Conservation (phyloP, 225 moss, liverwort and hornwort species). For the Physcomitrium patens region DNA sequence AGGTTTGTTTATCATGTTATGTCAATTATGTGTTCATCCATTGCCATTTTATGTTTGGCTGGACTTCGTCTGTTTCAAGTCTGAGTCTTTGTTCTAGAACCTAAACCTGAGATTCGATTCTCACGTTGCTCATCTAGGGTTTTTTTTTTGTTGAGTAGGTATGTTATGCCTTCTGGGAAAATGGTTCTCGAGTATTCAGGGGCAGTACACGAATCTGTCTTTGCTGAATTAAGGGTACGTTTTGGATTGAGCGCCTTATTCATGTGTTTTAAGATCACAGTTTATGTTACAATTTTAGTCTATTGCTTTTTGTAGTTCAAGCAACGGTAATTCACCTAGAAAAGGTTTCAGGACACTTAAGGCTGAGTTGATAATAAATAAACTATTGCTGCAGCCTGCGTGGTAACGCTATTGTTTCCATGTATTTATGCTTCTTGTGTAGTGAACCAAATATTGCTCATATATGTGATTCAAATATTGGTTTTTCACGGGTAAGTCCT, state of each 20-base stretch:
- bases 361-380: not conserved
- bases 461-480: not conserved
- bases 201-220: constrained; percentile 75
- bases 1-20: too few relatives aligned
- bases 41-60: too few relatives aligned
- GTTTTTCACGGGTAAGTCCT: not conserved
- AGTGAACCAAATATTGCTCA: not conserved
- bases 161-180: constrained; percentile 66
- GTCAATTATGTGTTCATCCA: too few relatives aligned
- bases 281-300: not conserved
- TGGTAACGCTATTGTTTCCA: not conserved
- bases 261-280: not conserved
- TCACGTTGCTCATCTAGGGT: constrained; percentile 19
- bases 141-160: constrained; percentile 42
- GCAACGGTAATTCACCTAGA: not conserved
- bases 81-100: constrained; percentile 1
- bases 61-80: not conserved
- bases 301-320: not conserved
- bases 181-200: constrained; percentile 72
- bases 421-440: not conserved
- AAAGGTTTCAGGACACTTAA: not conserved
- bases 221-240: constrained; percentile 73
- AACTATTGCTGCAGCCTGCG: not conserved
- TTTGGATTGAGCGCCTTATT: not conserved
- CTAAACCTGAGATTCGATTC: not conserved